Conservation (phyloP, 352 stramenopile species). For the Halophytophthora batemanensis region DNA sequence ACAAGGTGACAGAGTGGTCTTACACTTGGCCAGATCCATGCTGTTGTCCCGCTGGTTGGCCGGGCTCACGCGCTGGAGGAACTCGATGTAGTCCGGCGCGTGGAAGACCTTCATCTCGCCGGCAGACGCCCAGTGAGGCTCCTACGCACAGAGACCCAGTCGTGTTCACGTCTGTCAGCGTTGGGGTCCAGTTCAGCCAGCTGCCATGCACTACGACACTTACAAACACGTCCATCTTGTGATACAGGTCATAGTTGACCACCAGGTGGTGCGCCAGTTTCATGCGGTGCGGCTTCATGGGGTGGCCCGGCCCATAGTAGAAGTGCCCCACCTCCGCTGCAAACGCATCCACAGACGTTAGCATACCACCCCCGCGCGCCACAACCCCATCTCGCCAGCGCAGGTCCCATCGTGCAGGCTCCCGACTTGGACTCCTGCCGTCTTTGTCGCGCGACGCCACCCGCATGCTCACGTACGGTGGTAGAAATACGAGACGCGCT, state of each 20-base stretch:
- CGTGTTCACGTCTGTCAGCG: conserved; percentile 2
- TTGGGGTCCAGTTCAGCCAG: background rate
- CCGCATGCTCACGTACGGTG: conserved; percentile 65
- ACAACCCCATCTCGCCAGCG: too few species aligned
- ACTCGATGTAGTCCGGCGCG: conserved; percentile 97
- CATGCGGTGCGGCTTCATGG: conserved; percentile 97
- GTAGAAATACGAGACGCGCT: conserved; percentile 87
- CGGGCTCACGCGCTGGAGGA: conserved; percentile 94
- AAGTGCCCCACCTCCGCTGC: conserved; percentile 95
- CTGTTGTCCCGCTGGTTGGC: conserved; percentile 90
- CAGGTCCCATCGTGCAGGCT: background rate
- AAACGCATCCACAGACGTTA: background rate
- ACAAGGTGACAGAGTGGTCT: background rate
- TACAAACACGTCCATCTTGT: conserved; percentile 99
- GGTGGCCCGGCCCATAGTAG: conserved; percentile 95
- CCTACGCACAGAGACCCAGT: conserved; percentile 25
- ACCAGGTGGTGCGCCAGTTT: conserved; percentile 98
- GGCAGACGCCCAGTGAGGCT: conserved; percentile 73
- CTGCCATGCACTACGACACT: background rate
- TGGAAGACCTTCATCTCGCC: conserved; percentile 98
- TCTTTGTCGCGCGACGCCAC: too few species aligned
- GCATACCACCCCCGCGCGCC: too few species aligned
- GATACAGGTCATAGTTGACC: conserved; percentile 98
- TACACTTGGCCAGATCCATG: conserved; percentile 76
- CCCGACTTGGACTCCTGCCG: too few species aligned